Conservation (phyloP, 2,329 filamentous ascomycete genomes). For the Cryphonectria carpinicola region DNA sequence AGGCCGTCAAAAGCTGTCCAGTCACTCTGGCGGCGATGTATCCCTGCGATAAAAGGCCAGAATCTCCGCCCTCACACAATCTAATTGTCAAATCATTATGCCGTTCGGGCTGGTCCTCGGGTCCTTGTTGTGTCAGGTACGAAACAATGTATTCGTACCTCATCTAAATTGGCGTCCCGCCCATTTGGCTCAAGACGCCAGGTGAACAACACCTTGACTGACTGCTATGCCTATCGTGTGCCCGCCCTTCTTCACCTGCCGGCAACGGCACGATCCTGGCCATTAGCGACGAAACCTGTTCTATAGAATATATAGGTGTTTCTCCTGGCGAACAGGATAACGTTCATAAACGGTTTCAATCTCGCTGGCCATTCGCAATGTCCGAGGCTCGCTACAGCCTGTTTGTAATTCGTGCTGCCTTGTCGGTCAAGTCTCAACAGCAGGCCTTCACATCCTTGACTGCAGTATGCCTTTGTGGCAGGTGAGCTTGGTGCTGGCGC, state of each 20-base stretch:
- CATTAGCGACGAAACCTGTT: background rate
- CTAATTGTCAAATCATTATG: constrained; percentile 19
- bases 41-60: constrained; percentile 3
- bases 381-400: constrained; percentile 11
- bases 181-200: background rate
- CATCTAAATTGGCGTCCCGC: constrained; percentile 14
- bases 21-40: background rate
- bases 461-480: constrained; percentile 8
- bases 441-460: constrained; percentile 12
- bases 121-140: constrained; percentile 15
- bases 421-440: constrained; percentile 5
- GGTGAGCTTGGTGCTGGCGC: background rate
- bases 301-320: background rate
- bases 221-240: background rate
- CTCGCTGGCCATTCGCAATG: background rate
- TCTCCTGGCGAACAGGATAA: background rate
- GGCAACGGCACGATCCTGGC: background rate
- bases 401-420: background rate
- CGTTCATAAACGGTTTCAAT: background rate
- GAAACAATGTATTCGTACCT: background rate
- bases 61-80: constrained; percentile 11
- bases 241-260: background rate
- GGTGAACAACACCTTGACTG: background rate
- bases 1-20: constrained; percentile 14
- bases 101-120: constrained; percentile 5